Percentiles rank a stretch among this genome's conserved stretches.
phyloP scores from a whole-genome alignment of 1,284 basidiomycete genomes.

The Cutaneotrichosporon cutaneum region DNA sequence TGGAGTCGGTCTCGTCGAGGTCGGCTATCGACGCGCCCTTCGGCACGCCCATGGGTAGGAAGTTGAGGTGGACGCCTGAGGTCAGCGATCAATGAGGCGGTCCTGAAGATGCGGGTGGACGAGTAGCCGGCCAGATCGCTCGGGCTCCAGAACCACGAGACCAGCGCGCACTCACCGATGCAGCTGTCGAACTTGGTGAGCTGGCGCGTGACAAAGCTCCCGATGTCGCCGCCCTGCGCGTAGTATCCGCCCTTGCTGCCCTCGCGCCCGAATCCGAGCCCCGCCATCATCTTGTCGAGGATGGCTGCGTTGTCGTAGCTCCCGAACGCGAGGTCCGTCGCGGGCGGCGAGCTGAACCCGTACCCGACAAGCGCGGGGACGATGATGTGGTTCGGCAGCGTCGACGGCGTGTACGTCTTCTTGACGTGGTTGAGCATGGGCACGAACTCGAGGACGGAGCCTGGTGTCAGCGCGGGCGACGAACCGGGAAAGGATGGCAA shows the following conservation, averaged over 20 bases:
- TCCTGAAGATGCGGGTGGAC: no score
- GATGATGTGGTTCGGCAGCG: slow-evolving; percentile 38
- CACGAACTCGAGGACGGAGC: slow-evolving; percentile 45
- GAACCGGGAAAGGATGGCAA: no score
- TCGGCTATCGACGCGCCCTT: slow-evolving; percentile 14
- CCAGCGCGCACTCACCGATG: slow-evolving; percentile 39
- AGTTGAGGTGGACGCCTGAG: slow-evolving; percentile 40
- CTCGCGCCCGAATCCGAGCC: slow-evolving; percentile 40
- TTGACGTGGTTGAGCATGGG: slow-evolving; percentile 36
- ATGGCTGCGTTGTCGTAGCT: slow-evolving; percentile 38
- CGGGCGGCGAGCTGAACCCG: slow-evolving; percentile 43
- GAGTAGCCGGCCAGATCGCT: neutral
- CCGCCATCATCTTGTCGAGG: slow-evolving; percentile 46
- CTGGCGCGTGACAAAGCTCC: slow-evolving; percentile 34
- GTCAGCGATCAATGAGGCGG: neutral
- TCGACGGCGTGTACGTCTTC: slow-evolving; percentile 33
- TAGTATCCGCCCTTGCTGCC: slow-evolving; percentile 36
- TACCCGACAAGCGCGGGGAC: slow-evolving; percentile 45
- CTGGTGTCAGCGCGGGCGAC: slow-evolving; percentile 12
- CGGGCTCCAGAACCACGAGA: neutral
- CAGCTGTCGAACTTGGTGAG: slow-evolving; percentile 33
- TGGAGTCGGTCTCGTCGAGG: slow-evolving; percentile 18
- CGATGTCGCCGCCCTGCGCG: slow-evolving; percentile 51
- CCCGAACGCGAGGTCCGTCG: slow-evolving; percentile 40
- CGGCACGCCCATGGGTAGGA: slow-evolving; percentile 23